Evolutionary conservation across 306 rosid genomes (phyloP), one percentile per base, ranked within the genome.

Genomic region (Sicyos baderoa): DNA sequence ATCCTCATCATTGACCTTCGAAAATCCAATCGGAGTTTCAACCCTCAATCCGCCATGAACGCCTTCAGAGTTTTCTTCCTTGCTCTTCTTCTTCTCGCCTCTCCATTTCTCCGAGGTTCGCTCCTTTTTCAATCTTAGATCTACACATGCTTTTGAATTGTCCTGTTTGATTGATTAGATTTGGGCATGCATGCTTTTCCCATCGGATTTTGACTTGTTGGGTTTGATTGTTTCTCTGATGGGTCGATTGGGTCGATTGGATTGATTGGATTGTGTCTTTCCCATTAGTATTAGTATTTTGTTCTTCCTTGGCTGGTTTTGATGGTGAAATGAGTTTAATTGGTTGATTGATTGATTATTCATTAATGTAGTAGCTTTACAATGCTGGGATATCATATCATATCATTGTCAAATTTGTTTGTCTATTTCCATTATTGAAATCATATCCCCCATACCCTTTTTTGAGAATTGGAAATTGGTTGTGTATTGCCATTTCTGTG

Each of bases 51-150:
- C 70, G 16, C 82, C 67, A 64, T 81, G 80, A 77, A 68, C 54
- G 50, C 15, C n/a, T 16, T 85, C 47, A 81, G 81, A 81, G 75
- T 86, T 62, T 77, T 90, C 79, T 70, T 87, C 67, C 80, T 93
- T 64, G 85, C 87, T 65, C 59, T 93, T 52, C 80, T 93, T 53
- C 85, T 90, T 76, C 44, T 90, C 49, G 91, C 91, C 9, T 85
- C 94, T 6, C 94, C 99, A 50, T 74, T 87, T 32, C 40, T 84
- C 44, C 89, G 79, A 86, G 99, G 99, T 93, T 56, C n/a, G 61
- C 35, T 68, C 56, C 45, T 22, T 76, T 9, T 66, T 44, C 49
- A 37, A n/a, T 65, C 80, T 40, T 66, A 79, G 90, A 90, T 89
- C 90, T 82, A 85, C 84, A 82, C 84, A 82, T 84, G 83, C 67